phyloP scores from a whole-genome alignment of 352 stramenopile genomes.

The Phytophthora cryptogea region DNA sequence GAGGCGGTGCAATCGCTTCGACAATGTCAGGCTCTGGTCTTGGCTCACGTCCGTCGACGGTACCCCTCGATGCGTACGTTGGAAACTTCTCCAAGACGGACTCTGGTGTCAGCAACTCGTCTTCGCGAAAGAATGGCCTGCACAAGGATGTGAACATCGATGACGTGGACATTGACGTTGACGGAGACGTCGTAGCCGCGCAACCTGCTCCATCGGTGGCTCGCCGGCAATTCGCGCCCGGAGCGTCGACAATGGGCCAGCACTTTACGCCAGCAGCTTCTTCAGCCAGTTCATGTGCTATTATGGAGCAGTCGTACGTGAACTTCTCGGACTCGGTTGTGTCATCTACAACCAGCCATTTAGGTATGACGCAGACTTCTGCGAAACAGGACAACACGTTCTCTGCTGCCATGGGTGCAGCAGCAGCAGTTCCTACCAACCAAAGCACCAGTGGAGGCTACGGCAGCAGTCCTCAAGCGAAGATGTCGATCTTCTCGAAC shows the following conservation, averaged over 20 bases:
- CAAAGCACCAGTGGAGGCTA: slow-evolving; percentile 20
- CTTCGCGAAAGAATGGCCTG: slow-evolving; percentile 38
- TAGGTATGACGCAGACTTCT: slow-evolving; percentile 14
- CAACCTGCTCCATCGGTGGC: slow-evolving; percentile 9
- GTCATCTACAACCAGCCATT: slow-evolving; percentile 27
- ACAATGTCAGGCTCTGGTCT: slow-evolving; percentile 24
- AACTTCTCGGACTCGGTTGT: slow-evolving; percentile 46
- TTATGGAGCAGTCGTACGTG: slow-evolving; percentile 43
- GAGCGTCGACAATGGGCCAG: slow-evolving; percentile 19
- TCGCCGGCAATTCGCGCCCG: slow-evolving; percentile 15
- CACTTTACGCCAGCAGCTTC: slow-evolving; percentile 22
- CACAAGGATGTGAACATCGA: slow-evolving; percentile 42
- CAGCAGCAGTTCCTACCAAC: slow-evolving; percentile 9
- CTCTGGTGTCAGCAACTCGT: slow-evolving; percentile 22
- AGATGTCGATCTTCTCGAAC: slow-evolving; percentile 56
- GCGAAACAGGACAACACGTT: slow-evolving; percentile 33
- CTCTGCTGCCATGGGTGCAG: slow-evolving; percentile 30
- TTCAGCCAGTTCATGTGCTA: slow-evolving; percentile 20
- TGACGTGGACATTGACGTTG: slow-evolving; percentile 34
- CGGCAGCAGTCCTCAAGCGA: slow-evolving; percentile 34
- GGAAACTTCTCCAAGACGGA: slow-evolving; percentile 28
- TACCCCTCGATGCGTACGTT: slow-evolving; percentile 33
- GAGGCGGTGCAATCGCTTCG: slow-evolving; percentile 16
- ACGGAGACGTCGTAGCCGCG: slow-evolving; percentile 27
- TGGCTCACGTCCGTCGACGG: slow-evolving; percentile 27